Evolutionary conservation across 352 stramenopile species (phyloP).

Genomic region (Globisporangium abappressorium): DNA sequence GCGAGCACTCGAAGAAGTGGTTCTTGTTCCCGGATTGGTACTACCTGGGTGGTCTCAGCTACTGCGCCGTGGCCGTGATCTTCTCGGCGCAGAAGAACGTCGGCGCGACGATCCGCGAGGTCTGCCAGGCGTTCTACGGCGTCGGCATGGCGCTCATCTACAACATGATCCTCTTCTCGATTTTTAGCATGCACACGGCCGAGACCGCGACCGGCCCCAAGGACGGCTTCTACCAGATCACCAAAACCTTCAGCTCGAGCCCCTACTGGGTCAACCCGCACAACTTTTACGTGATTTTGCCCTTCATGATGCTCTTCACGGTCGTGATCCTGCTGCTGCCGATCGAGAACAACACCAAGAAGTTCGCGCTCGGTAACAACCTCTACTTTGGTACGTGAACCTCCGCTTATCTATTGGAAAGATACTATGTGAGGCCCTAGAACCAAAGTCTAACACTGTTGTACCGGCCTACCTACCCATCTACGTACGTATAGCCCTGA

Average conservation of each 20-base stretch:
- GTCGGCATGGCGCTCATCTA: constrained; percentile 78
- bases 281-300: constrained; percentile 73
- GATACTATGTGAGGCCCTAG: background rate
- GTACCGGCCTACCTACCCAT: background rate
- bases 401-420: too few species aligned
- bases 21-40: constrained; percentile 69
- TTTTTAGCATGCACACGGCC: too few species aligned
- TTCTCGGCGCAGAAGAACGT: constrained; percentile 77
- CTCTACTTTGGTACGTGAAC: constrained; percentile 69
- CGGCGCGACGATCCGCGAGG: constrained; percentile 57
- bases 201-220: too few species aligned
- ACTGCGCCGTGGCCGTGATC: constrained; percentile 72
- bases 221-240: constrained; percentile 62
- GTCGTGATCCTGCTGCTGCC: constrained; percentile 57
- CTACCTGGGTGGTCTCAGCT: constrained; percentile 66
- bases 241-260: constrained; percentile 52
- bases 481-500: constrained; percentile 39
- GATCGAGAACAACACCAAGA: constrained; percentile 83
- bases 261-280: constrained; percentile 70
- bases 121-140: constrained; percentile 75
- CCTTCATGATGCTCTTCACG: constrained; percentile 77
- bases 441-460: background rate
- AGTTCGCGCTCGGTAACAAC: constrained; percentile 80
- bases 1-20: constrained; percentile 62
- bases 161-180: constrained; percentile 75